phyloP scores from a whole-genome alignment of 2,329 filamentous ascomycete genomes.

The Sporothrix inflata region DNA sequence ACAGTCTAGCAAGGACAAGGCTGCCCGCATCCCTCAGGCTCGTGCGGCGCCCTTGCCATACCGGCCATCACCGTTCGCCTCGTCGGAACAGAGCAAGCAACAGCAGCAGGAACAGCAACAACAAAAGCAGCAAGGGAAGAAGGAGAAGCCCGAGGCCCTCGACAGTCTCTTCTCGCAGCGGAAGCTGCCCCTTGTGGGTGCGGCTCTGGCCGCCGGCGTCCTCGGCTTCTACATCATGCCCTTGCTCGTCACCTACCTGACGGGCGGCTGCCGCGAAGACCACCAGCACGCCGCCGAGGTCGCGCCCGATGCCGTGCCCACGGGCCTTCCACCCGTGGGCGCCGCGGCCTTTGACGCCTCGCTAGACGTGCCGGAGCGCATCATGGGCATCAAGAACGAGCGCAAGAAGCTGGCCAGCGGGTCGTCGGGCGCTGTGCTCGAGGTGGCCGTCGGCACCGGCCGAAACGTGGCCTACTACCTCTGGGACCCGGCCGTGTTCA shows the following conservation, averaged over 20 bases:
- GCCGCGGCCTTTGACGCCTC: slow-evolving; percentile 62
- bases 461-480: slow-evolving; percentile 63
- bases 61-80: not conserved
- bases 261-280: slow-evolving; percentile 29
- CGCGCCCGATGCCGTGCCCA: slow-evolving; percentile 26
- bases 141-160: slow-evolving; percentile 32
- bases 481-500: slow-evolving; percentile 48
- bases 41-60: not conserved
- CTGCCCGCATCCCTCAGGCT: not conserved
- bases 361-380: slow-evolving; percentile 60
- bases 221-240: slow-evolving; percentile 35
- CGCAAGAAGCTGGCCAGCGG: slow-evolving; percentile 52
- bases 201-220: slow-evolving; percentile 35
- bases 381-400: slow-evolving; percentile 58
- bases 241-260: slow-evolving; percentile 32
- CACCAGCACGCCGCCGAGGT: slow-evolving; percentile 26
- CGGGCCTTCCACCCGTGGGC: slow-evolving; percentile 45
- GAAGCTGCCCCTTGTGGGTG: slow-evolving; percentile 34
- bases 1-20: not conserved
- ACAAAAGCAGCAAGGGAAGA: not conserved
- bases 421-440: slow-evolving; percentile 61
- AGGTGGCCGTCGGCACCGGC: slow-evolving; percentile 66
- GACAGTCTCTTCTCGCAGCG: slow-evolving; percentile 37
- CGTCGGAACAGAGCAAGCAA: not conserved
- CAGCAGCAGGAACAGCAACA: not conserved